phyloP scores from a whole-genome alignment of 768 basidiomycete species.

The Cubamyces lactineus region DNA sequence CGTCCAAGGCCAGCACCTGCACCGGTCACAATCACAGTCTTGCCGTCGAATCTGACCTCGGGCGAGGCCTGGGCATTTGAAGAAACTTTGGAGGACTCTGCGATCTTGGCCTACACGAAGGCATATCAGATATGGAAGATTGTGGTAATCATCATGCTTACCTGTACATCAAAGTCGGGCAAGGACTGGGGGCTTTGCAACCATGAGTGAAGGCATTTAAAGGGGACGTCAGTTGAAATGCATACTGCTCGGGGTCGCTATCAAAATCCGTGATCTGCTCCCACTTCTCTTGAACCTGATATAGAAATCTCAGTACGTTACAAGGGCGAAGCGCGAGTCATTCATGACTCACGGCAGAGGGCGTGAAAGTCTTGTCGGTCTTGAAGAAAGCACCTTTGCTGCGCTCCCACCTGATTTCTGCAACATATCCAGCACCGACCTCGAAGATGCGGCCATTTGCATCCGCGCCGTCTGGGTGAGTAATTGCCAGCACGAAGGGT shows the following conservation, averaged over 20 bases:
- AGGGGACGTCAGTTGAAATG: conserved; percentile 1
- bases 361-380: conserved; percentile 89
- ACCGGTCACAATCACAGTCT: conserved; percentile 94
- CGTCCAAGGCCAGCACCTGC: conserved; percentile 95
- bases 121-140: neutral
- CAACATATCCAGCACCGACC: conserved; percentile 89
- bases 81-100: conserved; percentile 63
- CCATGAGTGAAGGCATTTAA: conserved; percentile 2
- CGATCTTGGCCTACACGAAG: conserved; percentile 28
- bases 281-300: conserved; percentile 84
- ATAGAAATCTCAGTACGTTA: neutral
- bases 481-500: conserved; percentile 87
- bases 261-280: conserved; percentile 76
- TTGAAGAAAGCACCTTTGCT: conserved; percentile 87
- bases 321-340: neutral
- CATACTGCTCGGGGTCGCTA: conserved; percentile 67
- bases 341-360: conserved; percentile 74
- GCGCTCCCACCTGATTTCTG: conserved; percentile 93
- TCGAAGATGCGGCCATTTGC: conserved; percentile 87
- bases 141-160: conserved; percentile 30
- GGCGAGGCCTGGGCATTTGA: conserved; percentile 71
- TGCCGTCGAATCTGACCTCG: conserved; percentile 79
- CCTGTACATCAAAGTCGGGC: conserved; percentile 63
- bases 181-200: conserved; percentile 61
- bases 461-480: conserved; percentile 81